Evolutionary conservation across 2,329 filamentous ascomycete species (phyloP), one percentile per base, ranked within the genome.

Genomic region (Botryotinia convoluta): DNA sequence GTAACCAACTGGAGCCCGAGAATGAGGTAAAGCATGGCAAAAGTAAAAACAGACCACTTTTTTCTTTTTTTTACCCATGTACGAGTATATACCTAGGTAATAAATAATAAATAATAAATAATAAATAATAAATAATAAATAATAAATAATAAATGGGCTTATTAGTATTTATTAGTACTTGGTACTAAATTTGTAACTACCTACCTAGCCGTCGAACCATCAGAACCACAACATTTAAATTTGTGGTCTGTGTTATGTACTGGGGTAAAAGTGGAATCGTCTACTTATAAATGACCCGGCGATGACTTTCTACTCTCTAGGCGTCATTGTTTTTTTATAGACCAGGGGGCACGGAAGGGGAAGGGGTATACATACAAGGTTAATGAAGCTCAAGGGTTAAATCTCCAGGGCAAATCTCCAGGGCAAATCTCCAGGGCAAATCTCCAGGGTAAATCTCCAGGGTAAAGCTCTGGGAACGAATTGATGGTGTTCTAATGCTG

Each of bases 11-110:
- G 70, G 70, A 72, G 61, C 61, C 61, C 61, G 70, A 72, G 61
- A 44, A 72, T 59, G 57, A 72, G 70, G 70, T 29, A 48, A 59
- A 67, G 70, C 48, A 72, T 67, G 44, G 60, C 37, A 67, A 72
- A 65, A 67, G 61, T 22, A 72, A 72, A 67, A 48, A 48, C 8
- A 10, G 44, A 48, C 7, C 7, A 48, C 7, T 9, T 22, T 48
- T 9, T 48, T 48, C 44, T 48, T 48, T 48, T 45, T 4, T 7
- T 9, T 4, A 48, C 8, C 44, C 44, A 45, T 45, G 18, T 45
- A 45, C 16, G 42, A 44, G 42, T 6, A 22, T 44, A 18, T 44
- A 20, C 6, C 42, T 7, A 20, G 44, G 7, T 20, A 9, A 7
- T 18, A 7, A 1, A 6, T 18, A 4, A 18, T 1, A 2, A 44